Percentiles rank a stretch among this genome's conserved stretches.
Conservation (phyloP, 2,329 filamentous ascomycete species). For the Calonectria pauciramosa region DNA sequence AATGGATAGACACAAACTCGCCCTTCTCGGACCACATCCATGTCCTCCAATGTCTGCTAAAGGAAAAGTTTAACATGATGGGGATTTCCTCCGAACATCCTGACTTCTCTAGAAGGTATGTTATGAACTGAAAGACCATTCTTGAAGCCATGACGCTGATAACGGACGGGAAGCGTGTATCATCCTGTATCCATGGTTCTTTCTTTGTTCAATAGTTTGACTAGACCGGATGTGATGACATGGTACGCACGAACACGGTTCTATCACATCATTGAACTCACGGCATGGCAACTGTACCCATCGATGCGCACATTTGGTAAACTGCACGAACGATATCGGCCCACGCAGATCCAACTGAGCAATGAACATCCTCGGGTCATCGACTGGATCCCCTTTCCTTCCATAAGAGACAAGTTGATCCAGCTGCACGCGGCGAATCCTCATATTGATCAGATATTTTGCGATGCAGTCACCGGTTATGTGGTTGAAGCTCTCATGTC, state of each 20-base stretch:
- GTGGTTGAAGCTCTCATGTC: constrained; percentile 50
- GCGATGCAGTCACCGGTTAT: constrained; percentile 50
- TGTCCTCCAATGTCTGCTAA: constrained; percentile 42
- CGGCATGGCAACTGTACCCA: constrained; percentile 50
- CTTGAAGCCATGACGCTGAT: neutral
- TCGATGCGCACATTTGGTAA: constrained; percentile 44
- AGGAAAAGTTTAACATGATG: constrained; percentile 39
- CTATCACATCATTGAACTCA: constrained; percentile 51
- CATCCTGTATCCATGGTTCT: constrained; percentile 49
- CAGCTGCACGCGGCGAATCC: constrained; percentile 49
- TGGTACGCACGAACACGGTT: constrained; percentile 57
- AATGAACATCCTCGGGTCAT: constrained; percentile 47
- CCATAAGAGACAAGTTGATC: constrained; percentile 47
- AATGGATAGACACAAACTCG: constrained; percentile 46
- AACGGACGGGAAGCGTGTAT: constrained; percentile 33
- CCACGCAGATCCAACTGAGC: constrained; percentile 43
- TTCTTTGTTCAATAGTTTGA: constrained; percentile 53
- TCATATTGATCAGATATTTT: constrained; percentile 49
- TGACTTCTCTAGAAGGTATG: neutral
- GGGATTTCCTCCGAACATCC: constrained; percentile 21
- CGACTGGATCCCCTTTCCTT: constrained; percentile 49
- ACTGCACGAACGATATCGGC: constrained; percentile 46
- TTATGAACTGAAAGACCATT: constrained; percentile 17
- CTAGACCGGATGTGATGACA: constrained; percentile 51
- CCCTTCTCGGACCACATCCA: constrained; percentile 50